Conservation (phyloP, 2,329 filamentous ascomycete species). For the Rhexocercosporidium sp. region DNA sequence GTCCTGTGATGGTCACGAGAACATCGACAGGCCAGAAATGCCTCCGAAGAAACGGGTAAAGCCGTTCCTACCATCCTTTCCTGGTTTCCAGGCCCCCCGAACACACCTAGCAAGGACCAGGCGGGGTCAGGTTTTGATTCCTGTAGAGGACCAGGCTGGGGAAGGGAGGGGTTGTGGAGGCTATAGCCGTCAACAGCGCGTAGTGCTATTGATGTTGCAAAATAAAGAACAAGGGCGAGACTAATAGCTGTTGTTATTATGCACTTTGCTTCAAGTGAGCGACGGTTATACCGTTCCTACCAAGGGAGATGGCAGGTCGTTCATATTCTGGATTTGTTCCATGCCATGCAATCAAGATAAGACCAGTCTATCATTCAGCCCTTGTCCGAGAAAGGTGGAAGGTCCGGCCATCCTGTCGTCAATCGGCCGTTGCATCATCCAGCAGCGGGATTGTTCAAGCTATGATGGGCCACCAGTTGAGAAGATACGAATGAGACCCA, state of each 20-base stretch:
- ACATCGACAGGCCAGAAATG: conserved; percentile 22
- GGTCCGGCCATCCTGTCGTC: conserved; percentile 1
- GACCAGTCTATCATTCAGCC: background rate
- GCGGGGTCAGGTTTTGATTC: conserved; percentile 21
- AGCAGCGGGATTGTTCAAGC: background rate
- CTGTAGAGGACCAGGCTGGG: conserved; percentile 14
- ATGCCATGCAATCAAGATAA: background rate
- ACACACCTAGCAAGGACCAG: conserved; percentile 14
- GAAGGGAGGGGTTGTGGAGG: conserved; percentile 30
- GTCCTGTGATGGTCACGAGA: conserved; percentile 40
- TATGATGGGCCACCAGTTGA: background rate
- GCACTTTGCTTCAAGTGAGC: background rate
- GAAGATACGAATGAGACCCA: background rate
- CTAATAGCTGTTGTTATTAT: background rate
- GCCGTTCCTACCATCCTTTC: conserved; percentile 26
- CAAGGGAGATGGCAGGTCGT: background rate
- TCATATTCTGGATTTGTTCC: conserved; percentile 3
- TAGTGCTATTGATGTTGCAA: background rate
- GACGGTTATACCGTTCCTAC: too few species aligned
- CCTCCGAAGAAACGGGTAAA: conserved; percentile 35
- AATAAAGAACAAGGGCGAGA: too few species aligned
- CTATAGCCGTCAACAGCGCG: conserved; percentile 17
- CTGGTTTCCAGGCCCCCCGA: conserved; percentile 13
- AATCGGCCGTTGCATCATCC: conserved; percentile 2
- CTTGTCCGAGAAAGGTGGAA: conserved; percentile 10